A percentile compares a stretch with the other conserved stretches of the same genome.
Conservation (phyloP, 352 stramenopile species). For the Hyaloperonospora brassicae region DNA sequence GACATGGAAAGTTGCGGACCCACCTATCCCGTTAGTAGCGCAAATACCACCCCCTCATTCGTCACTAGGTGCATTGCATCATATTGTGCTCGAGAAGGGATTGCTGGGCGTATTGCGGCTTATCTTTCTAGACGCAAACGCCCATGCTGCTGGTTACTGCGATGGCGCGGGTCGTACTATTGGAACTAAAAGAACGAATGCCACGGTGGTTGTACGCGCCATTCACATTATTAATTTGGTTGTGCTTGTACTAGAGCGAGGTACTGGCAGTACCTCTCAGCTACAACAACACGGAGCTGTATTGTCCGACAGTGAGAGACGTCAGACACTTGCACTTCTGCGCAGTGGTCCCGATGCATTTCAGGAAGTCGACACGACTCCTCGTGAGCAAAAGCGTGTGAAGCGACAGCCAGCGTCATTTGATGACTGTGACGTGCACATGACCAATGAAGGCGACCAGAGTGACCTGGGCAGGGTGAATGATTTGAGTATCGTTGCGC, state of each 20-base stretch:
- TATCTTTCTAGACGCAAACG: conserved; percentile 51
- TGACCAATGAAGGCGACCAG: conserved; percentile 69
- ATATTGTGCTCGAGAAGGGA: conserved; percentile 55
- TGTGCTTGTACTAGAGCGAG: conserved; percentile 50
- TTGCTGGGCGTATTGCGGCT: conserved; percentile 58
- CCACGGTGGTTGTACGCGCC: conserved; percentile 55
- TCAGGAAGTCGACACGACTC: conserved; percentile 40
- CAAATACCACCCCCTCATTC: conserved; percentile 48
- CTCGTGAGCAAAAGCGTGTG: conserved; percentile 57
- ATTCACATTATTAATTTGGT: conserved; percentile 65
- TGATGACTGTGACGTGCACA: conserved; percentile 52
- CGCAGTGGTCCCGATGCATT: conserved; percentile 55
- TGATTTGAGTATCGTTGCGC: conserved; percentile 49
- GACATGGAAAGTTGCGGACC: conserved; percentile 61
- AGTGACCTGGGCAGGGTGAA: conserved; percentile 46
- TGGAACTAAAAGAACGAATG: conserved; percentile 45
- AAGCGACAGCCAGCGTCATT: conserved; percentile 43
- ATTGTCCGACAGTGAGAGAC: conserved; percentile 40
- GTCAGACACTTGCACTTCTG: conserved; percentile 37
- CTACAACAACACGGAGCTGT: conserved; percentile 23
- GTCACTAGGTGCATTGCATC: conserved; percentile 42
- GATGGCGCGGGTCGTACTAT: conserved; percentile 11
- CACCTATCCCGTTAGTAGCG: conserved; percentile 57
- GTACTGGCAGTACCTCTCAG: conserved; percentile 8
- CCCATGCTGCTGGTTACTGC: conserved; percentile 11